These are phyloP conservation scores for Leccinum pachyderme DNA, from an alignment of 1,284 basidiomycete species.

Conservation along the genomic window DNA sequence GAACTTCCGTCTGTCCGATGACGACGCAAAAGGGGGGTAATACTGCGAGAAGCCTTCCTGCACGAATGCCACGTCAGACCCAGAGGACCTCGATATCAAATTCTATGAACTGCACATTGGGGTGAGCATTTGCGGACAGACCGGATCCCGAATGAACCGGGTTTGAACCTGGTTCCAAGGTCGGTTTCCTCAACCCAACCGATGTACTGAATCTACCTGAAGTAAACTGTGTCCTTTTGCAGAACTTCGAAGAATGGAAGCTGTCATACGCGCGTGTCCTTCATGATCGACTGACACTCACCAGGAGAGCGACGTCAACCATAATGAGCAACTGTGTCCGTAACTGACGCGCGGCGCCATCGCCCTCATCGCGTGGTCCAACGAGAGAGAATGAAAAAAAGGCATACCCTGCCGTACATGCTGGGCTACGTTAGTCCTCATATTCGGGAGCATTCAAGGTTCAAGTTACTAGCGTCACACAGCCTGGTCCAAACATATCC, in stretches of 20 bases:
- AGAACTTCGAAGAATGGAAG: constrained; percentile 20
- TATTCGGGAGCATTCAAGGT: neutral
- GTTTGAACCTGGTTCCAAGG: neutral
- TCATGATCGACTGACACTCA: constrained; percentile 28
- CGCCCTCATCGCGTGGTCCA: neutral
- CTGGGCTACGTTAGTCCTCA: neutral
- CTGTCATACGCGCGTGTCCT: constrained; percentile 9
- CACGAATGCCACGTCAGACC: neutral
- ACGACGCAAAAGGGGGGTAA: neutral
- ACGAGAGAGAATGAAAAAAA: neutral
- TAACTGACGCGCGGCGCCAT: neutral
- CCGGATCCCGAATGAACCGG: neutral
- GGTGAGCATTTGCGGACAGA: neutral
- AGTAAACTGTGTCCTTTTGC: constrained; percentile 2
- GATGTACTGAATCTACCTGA: neutral
- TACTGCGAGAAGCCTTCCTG: neutral
- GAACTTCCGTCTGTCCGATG: constrained; percentile 12
- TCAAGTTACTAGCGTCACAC: neutral
- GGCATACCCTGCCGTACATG: neutral
- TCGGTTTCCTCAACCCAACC: neutral
- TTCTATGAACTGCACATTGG: neutral
- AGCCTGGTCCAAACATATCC: neutral
- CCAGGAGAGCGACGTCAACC: neutral
- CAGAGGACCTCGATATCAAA: constrained; percentile 1
- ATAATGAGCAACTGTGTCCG: constrained; percentile 1